Conservation (phyloP, 2,329 filamentous ascomycete species). For the Fusarium torreyae region DNA sequence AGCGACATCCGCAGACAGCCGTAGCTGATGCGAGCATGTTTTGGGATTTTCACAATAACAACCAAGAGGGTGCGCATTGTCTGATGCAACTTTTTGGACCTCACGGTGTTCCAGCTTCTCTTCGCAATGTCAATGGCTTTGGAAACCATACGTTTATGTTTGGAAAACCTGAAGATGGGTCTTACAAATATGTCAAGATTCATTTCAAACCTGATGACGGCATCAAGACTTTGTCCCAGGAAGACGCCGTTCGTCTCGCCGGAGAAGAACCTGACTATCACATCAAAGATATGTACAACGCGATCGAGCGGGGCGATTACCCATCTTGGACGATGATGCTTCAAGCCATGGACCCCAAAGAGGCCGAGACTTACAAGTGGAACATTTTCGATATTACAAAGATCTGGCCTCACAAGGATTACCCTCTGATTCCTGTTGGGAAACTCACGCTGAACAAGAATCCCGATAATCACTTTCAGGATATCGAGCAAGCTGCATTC, state of each 20-base stretch:
- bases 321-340: conserved; percentile 1
- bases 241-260: conserved; percentile 7
- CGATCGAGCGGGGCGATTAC: background rate
- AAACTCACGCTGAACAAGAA: conserved; percentile 12
- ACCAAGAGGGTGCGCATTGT: conserved; percentile 16
- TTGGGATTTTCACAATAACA: conserved; percentile 20
- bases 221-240: conserved; percentile 2
- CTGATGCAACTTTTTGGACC: conserved; percentile 6
- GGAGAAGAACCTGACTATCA: conserved; percentile 15
- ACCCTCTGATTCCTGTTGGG: conserved; percentile 1
- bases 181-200: conserved; percentile 23
- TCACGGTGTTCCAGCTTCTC: background rate
- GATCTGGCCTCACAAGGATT: conserved; percentile 12
- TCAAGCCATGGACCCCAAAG: conserved; percentile 12
- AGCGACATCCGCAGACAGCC: conserved; percentile 6
- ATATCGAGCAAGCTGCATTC: conserved; percentile 67
- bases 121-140: conserved; percentile 2
- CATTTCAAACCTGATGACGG: conserved; percentile 15
- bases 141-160: conserved; percentile 17
- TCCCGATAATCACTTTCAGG: conserved; percentile 61
- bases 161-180: conserved; percentile 15
- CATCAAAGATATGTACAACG: conserved; percentile 8
- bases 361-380: conserved; percentile 7
- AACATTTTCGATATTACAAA: conserved; percentile 23
- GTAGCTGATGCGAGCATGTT: conserved; percentile 15